Evolutionary conservation across 345 rosid genomes (phyloP).

Genomic region (Populus simonii): DNA sequence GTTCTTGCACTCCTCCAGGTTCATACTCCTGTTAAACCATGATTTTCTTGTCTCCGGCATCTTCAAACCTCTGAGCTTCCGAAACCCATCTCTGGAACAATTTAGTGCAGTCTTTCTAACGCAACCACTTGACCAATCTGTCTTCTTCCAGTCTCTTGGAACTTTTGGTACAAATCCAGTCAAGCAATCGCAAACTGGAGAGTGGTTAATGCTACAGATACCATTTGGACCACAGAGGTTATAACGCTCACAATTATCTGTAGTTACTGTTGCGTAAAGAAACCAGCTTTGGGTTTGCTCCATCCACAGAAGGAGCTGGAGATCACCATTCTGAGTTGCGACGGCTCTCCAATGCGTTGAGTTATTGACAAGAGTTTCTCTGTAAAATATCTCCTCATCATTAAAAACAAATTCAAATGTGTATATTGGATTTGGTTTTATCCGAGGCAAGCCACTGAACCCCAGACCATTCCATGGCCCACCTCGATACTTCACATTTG

Average conservation of each 20-base stretch:
- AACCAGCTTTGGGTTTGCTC: background rate
- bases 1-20: too few species aligned
- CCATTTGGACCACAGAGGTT: too few species aligned
- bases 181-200: background rate
- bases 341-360: background rate
- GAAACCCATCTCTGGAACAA: conserved; percentile 9
- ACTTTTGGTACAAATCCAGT: background rate
- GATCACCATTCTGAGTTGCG: background rate
- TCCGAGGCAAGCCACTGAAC: conserved; percentile 13
- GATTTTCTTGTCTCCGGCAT: background rate
- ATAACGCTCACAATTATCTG: too few species aligned
- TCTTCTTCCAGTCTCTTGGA: background rate
- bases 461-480: conserved; percentile 38
- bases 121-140: background rate
- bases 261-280: too few species aligned
- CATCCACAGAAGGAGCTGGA: background rate
- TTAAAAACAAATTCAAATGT: background rate
- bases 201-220: too few species aligned
- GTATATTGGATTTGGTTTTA: background rate
- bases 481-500: conserved; percentile 3
- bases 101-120: background rate
- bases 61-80: conserved; percentile 5
- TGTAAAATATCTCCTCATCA: background rate
- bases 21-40: too few species aligned
- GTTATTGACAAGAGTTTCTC: background rate